Base-by-base conservation (phyloP, 805 yeast genomes). In the Blastobotrys robertii region DNA sequence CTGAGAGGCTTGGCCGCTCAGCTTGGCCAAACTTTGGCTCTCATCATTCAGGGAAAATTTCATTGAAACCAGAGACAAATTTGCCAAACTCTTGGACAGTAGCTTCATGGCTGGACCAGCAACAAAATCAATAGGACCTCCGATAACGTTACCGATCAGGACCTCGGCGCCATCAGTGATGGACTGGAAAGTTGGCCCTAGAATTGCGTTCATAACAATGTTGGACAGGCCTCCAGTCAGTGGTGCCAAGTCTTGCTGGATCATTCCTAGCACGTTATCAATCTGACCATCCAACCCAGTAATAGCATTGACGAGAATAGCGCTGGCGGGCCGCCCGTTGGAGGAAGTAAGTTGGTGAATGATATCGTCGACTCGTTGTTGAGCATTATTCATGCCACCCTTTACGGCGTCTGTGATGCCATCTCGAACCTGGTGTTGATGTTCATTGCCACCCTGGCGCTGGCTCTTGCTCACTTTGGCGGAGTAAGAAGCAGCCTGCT, bases 201-300 rank as follows among this genome's bases (percentile, higher is more conserved):
- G 22, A 8, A 45, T 14, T 4, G 48, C 38, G 15, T 12, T 12
- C 35, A 33, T 12, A 7, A 56, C 45, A 4, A 33, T 29, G 9
- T 38, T 39, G 11, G 50, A 42, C 8, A 39, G 13, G n/a, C 46
- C 50, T 7, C 44, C 44, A 25, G 42, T 38, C 12, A 42, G 4
- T 15, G 47, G 44, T 7, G 39, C 39, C 15, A 30, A 5, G 13
- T 29, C 16, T 10, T 41, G 39, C 8, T 39, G 43, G 4, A 48
- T 41, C 10, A 42, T 37, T 11, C 45, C 48, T 22, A 42, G 37
- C 12, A 43, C 31, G 32, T 45, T 49, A 30, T 49, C 52, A 38
- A 47, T 47, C 34, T 51, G 54, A 14, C 46, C 47, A 42, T 47
- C 51, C 13, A 47, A 28, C 14, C 49, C 51, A 36, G 49, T 39